Percentiles rank a stretch among this genome's conserved stretches.
These are phyloP conservation scores for Multifurca ochricompacta DNA, from an alignment of 768 basidiomycete species.

Conservation along the genomic window DNA sequence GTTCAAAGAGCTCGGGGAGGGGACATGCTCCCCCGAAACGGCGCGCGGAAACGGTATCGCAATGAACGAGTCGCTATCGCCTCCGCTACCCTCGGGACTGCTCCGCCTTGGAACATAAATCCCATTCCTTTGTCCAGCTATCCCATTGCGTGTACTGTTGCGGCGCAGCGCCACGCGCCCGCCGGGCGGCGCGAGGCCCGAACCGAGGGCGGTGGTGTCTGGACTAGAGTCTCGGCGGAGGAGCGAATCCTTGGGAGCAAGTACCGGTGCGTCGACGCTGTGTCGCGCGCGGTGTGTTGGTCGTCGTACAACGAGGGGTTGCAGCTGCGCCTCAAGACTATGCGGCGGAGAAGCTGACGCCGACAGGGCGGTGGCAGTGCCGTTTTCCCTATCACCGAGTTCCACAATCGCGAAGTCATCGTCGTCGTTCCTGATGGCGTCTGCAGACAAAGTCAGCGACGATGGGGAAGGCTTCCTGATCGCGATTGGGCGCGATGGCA, in stretches of 20 bases:
- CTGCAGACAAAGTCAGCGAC: neutral
- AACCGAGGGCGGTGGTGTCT: slow-evolving; percentile 33
- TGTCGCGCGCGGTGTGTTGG: slow-evolving; percentile 60
- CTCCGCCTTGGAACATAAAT: slow-evolving; percentile 10
- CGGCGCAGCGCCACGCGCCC: slow-evolving; percentile 50
- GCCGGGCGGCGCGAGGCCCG: slow-evolving; percentile 26
- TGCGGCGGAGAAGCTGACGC: neutral
- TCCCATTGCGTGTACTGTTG: slow-evolving; percentile 31
- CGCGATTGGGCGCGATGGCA: slow-evolving; percentile 10
- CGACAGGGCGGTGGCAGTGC: neutral
- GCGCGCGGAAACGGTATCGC: slow-evolving; percentile 61
- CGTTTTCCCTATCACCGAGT: neutral
- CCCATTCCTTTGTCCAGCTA: slow-evolving; percentile 4
- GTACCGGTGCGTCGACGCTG: slow-evolving; percentile 44
- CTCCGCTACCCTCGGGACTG: slow-evolving; percentile 11
- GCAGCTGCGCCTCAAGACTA: slow-evolving; percentile 37
- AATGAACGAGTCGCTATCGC: slow-evolving; percentile 27
- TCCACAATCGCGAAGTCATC: neutral
- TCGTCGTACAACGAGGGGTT: slow-evolving; percentile 38
- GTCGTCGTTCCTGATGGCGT: neutral
- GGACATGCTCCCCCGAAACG: slow-evolving; percentile 43
- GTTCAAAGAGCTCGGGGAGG: slow-evolving; percentile 30
- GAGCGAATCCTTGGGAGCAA: slow-evolving; percentile 30
- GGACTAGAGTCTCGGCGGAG: slow-evolving; percentile 50
- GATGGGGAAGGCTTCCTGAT: slow-evolving; percentile 10